phyloP scores from a whole-genome alignment of 2,329 filamentous ascomycete species.

The Pseudocercospora pini-densiflorae region DNA sequence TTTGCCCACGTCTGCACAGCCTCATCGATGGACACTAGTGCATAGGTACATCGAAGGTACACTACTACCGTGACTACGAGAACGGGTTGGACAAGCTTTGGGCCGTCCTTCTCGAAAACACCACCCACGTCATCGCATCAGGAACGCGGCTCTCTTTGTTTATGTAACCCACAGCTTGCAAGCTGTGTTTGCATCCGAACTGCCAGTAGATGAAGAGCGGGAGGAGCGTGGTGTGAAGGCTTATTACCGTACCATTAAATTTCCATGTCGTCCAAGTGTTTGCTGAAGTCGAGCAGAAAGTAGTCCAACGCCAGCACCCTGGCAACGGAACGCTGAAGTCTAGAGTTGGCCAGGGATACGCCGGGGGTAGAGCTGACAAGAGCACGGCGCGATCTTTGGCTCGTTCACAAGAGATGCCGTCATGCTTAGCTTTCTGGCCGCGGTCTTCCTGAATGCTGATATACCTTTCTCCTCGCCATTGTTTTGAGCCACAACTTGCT shows the following conservation, averaged over 20 bases:
- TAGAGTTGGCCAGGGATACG: neutral
- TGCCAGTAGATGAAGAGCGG: neutral
- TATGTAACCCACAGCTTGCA: neutral
- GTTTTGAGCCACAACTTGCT: conserved; percentile 8
- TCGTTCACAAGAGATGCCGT: neutral
- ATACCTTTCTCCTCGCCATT: conserved; percentile 5
- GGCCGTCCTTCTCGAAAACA: neutral
- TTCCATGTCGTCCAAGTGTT: neutral
- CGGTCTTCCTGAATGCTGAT: conserved; percentile 1
- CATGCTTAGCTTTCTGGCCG: neutral
- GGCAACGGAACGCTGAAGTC: neutral
- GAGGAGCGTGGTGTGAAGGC: neutral
- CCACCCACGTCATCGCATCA: conserved; percentile 4
- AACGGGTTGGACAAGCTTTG: conserved; percentile 2
- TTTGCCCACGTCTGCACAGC: neutral
- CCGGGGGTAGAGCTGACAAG: neutral
- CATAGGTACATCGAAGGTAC: neutral
- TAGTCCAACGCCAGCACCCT: neutral
- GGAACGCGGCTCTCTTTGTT: conserved; percentile 3
- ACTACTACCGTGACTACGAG: neutral
- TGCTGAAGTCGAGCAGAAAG: neutral
- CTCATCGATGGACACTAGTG: neutral
- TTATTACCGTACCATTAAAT: neutral
- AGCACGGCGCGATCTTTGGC: neutral
- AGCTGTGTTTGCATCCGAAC: neutral